Evolutionary conservation across 208 protist genomes (phyloP).

Genomic region (Leishmania mexicana): DNA sequence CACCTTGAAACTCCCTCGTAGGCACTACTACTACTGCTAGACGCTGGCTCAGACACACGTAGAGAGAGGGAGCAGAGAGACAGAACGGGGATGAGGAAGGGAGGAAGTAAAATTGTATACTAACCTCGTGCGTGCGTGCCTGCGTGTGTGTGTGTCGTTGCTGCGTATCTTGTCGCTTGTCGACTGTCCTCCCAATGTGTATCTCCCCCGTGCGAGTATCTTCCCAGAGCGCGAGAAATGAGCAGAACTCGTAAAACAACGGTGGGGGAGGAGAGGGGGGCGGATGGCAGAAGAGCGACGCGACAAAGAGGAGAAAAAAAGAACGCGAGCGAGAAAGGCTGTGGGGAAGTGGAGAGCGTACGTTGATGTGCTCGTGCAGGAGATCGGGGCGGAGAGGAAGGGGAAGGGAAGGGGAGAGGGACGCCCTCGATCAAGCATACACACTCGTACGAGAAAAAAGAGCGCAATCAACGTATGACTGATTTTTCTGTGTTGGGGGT

Average conservation of each 20-base stretch:
- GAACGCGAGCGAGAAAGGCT: background rate
- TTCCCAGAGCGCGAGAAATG: background rate
- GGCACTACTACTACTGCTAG: background rate
- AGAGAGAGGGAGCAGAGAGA: background rate
- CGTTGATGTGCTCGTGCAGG: background rate
- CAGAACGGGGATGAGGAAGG: background rate
- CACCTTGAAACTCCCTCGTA: background rate
- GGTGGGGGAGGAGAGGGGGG: background rate
- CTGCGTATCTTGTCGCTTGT: background rate
- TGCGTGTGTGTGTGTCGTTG: background rate
- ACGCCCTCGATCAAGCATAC: background rate
- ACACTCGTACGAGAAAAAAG: background rate
- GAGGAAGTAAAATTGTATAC: background rate
- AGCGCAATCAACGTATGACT: background rate
- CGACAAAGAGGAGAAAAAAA: background rate
- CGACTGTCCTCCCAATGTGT: background rate
- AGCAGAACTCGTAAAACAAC: background rate
- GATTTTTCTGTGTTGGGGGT: background rate
- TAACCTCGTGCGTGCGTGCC: background rate
- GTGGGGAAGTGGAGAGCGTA: background rate
- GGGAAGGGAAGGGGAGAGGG: background rate
- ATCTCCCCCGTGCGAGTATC: background rate
- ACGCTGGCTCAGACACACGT: background rate
- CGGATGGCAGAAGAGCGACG: background rate
- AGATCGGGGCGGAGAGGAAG: background rate